These are phyloP conservation scores for Diaporthe australafricana DNA, from an alignment of 2,329 filamentous ascomycete genomes.

Conservation along the genomic window DNA sequence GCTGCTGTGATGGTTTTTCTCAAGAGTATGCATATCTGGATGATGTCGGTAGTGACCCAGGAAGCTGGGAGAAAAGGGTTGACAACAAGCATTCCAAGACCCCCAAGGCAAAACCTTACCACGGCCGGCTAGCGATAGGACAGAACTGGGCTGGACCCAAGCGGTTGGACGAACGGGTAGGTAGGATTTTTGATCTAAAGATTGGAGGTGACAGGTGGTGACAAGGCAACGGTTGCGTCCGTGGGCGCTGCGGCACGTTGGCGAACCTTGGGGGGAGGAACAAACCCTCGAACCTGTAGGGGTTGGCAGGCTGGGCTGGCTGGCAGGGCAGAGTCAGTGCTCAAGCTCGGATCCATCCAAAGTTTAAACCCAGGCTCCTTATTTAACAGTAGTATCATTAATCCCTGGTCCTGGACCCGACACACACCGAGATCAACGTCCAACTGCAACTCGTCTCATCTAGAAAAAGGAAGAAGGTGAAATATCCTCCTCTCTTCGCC, in stretches of 20 bases:
- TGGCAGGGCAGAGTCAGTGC: constrained; percentile 1
- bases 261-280: neutral
- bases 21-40: neutral
- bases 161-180: constrained; percentile 17
- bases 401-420: constrained; percentile 1
- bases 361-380: neutral
- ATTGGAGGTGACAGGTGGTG: constrained; percentile 6
- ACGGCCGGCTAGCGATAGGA: neutral
- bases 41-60: neutral
- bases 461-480: neutral
- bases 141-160: neutral
- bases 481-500: neutral
- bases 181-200: constrained; percentile 11
- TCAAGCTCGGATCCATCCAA: constrained; percentile 9
- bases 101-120: neutral
- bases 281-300: neutral
- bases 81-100: constrained; percentile 12
- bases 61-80: neutral
- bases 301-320: too few relatives aligned
- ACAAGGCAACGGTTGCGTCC: constrained; percentile 12
- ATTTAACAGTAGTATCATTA: neutral
- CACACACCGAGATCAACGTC: neutral
- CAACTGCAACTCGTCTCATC: constrained; percentile 1
- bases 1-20: neutral
- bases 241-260: neutral